Conservation (phyloP, 2,329 filamentous ascomycete genomes). For the Herpotrichia juniperi region DNA sequence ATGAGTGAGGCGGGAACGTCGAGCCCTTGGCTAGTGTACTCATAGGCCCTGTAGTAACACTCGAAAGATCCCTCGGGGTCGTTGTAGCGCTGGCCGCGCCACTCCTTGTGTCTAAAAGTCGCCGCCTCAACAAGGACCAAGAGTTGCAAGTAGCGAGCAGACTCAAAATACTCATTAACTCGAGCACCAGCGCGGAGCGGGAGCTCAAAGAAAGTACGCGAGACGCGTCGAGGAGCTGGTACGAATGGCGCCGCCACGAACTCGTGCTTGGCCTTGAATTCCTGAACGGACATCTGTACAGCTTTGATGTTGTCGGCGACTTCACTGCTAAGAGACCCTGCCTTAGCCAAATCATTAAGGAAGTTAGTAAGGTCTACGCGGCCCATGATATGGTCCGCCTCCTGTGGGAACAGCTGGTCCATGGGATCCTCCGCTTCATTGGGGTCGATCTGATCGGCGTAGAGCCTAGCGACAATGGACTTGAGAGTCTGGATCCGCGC, state of each 20-base stretch:
- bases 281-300: constrained; percentile 9
- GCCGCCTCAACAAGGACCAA: constrained; percentile 19
- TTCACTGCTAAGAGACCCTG: constrained; percentile 4
- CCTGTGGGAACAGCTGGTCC: no score
- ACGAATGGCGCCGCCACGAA: not conserved
- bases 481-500: constrained; percentile 4
- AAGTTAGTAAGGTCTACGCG: constrained; percentile 16
- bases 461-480: no score
- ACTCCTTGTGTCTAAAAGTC: constrained; percentile 19
- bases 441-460: no score
- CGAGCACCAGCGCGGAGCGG: not conserved
- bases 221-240: not conserved
- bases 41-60: constrained; percentile 14
- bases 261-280: constrained; percentile 7
- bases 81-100: constrained; percentile 17
- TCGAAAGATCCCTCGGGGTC: constrained; percentile 9
- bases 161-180: not conserved
- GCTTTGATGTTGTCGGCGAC: constrained; percentile 1
- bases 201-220: not conserved
- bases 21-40: constrained; percentile 5
- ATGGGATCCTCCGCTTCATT: no score
- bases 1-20: not conserved
- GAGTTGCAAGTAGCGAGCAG: constrained; percentile 1
- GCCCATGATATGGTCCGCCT: constrained; percentile 4
- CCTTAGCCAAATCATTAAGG: constrained; percentile 14